phyloP scores from a whole-genome alignment of 306 rosid species.

The Echinosophora koreensis region DNA sequence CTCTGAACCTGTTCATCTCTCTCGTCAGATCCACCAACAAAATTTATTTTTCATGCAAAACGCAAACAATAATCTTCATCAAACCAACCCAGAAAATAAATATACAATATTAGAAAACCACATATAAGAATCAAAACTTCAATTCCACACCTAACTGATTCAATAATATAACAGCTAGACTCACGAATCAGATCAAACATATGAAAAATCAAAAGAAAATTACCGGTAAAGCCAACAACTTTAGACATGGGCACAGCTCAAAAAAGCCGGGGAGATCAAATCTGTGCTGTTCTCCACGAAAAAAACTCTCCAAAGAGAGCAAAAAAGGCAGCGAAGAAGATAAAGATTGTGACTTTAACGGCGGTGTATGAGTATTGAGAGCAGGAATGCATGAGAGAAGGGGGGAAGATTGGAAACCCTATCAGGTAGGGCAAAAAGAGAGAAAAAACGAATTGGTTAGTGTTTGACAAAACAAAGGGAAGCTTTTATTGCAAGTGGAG shows the following conservation, averaged over 20 bases:
- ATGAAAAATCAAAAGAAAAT: constrained; percentile 12
- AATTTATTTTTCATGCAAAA: not conserved
- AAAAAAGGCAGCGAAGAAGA: constrained; percentile 53
- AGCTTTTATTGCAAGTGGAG: constrained; percentile 58
- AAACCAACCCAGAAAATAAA: not conserved
- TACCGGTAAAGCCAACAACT: constrained; percentile 83
- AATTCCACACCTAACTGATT: not conserved
- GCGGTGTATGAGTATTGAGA: constrained; percentile 34
- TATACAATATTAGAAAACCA: not conserved
- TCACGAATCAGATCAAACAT: not conserved
- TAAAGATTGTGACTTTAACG: constrained; percentile 45
- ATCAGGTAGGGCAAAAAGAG: constrained; percentile 73
- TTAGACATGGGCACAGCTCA: constrained; percentile 76
- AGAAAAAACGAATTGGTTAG: constrained; percentile 34
- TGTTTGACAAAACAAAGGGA: constrained; percentile 3
- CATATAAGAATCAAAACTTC: not conserved
- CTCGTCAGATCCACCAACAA: constrained; percentile 45
- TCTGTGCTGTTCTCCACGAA: constrained; percentile 46
- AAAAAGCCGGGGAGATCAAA: constrained; percentile 62
- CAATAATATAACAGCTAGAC: constrained; percentile 7
- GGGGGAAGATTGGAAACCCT: constrained; percentile 65
- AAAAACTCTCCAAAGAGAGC: constrained; percentile 70
- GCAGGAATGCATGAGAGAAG: constrained; percentile 59
- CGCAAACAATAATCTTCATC: not conserved
- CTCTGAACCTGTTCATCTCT: not conserved